These are phyloP conservation scores for Pseudophaeomoniella oleicola DNA, from an alignment of 2,329 filamentous ascomycete genomes.

Conservation along the genomic window DNA sequence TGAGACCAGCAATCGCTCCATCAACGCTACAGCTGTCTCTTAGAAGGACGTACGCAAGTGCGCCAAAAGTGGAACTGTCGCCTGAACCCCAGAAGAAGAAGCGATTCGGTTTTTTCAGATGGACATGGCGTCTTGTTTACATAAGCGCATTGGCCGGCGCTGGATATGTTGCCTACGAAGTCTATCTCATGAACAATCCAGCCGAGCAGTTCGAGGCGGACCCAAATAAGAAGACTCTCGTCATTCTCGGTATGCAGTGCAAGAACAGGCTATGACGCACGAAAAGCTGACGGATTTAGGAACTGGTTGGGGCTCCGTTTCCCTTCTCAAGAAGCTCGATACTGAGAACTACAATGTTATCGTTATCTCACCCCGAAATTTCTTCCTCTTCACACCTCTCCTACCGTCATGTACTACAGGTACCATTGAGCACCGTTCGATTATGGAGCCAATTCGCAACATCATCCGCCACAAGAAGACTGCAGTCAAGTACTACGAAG, in stretches of 20 bases:
- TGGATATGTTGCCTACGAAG: constrained; percentile 61
- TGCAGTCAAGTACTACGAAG: constrained; percentile 92
- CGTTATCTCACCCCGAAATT: constrained; percentile 95
- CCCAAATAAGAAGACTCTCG: constrained; percentile 88
- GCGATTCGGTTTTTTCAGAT: constrained; percentile 58
- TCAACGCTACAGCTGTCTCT: constrained; percentile 21
- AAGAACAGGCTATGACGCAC: constrained; percentile 1
- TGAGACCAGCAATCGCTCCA: constrained; percentile 3
- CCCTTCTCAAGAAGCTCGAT: constrained; percentile 94
- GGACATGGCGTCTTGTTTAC: constrained; percentile 72
- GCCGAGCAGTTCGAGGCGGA: constrained; percentile 65
- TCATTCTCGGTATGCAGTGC: constrained; percentile 64
- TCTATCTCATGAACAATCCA: constrained; percentile 73
- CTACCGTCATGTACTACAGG: constrained; percentile 95
- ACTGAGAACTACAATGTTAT: constrained; percentile 98
- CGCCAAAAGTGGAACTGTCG: constrained; percentile 22
- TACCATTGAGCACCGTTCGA: constrained; percentile 95
- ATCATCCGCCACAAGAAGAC: constrained; percentile 92
- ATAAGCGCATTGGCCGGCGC: constrained; percentile 55
- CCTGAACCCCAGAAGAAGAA: constrained; percentile 26
- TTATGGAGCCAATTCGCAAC: constrained; percentile 97
- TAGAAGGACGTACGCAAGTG: constrained; percentile 37
- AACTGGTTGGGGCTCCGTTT: constrained; percentile 92
- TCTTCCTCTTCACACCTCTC: constrained; percentile 97
- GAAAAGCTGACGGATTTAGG: constrained; percentile 38